Percentiles rank a stretch among this genome's conserved stretches.
These are phyloP conservation scores for Lactifluus echinatus DNA, from an alignment of 768 basidiomycete species.

Conservation along the genomic window DNA sequence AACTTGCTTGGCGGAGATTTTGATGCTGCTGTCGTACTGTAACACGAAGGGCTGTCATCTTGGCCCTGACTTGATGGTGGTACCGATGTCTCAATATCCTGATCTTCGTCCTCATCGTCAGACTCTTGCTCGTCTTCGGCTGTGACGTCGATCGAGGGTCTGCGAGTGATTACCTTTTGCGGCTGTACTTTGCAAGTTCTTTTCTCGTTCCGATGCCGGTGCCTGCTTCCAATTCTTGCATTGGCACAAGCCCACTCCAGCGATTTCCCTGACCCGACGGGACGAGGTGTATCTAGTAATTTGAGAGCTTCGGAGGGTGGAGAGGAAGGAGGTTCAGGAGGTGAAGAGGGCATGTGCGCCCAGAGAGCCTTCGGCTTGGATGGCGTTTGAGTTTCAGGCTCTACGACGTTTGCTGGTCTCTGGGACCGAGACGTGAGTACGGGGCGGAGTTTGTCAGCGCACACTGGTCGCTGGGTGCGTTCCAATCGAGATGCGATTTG, in stretches of 20 bases:
- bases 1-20: not conserved
- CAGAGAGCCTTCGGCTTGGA: slow-evolving; percentile 21
- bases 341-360: slow-evolving; percentile 52
- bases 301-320: slow-evolving; percentile 40
- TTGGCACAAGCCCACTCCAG: slow-evolving; percentile 70
- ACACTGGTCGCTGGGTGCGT: slow-evolving; percentile 15
- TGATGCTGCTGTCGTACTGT: not conserved
- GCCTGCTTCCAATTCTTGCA: slow-evolving; percentile 26
- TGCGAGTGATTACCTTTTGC: not conserved
- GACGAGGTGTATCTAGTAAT: slow-evolving; percentile 35
- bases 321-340: slow-evolving; percentile 44
- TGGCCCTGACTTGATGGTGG: slow-evolving; percentile 1
- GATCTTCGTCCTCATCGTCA: not conserved
- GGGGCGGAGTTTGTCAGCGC: not conserved
- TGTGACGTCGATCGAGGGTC: not conserved
- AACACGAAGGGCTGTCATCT: not conserved
- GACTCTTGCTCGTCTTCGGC: not conserved
- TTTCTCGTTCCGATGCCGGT: slow-evolving; percentile 21
- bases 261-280: slow-evolving; percentile 40
- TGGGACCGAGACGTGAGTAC: slow-evolving; percentile 21
- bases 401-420: slow-evolving; percentile 1
- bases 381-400: not conserved
- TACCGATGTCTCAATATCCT: not conserved
- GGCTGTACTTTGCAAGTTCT: slow-evolving; percentile 13
- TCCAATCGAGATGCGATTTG: slow-evolving; percentile 49